A percentile compares a stretch with the other conserved stretches of the same genome.
phyloP scores from a whole-genome alignment of 352 stramenopile species.

The Blastocystis sp. region DNA sequence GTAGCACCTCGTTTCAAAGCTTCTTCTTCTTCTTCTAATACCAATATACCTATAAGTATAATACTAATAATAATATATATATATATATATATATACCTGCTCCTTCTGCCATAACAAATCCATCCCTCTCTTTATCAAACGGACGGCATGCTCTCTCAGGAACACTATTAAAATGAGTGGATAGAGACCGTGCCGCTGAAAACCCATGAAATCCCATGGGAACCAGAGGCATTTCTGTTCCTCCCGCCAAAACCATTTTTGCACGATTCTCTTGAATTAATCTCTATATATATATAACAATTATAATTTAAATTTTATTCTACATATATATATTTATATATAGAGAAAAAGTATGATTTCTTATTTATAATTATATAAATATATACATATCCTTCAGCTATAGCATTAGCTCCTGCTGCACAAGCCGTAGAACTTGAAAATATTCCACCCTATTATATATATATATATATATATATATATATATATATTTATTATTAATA shows the following conservation, averaged over 20 bases:
- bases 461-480: neutral
- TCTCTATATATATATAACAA: too few species aligned
- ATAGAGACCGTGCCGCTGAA: slow-evolving; percentile 72
- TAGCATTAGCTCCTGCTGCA: too few species aligned
- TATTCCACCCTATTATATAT: neutral
- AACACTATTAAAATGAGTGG: slow-evolving; percentile 75
- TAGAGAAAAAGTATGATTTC: too few species aligned
- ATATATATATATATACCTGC: slow-evolving; percentile 39
- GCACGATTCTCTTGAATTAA: too few species aligned
- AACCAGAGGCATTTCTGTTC: slow-evolving; percentile 76
- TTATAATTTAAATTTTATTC: too few species aligned
- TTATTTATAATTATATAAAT: too few species aligned
- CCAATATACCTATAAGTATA: slow-evolving; percentile 46
- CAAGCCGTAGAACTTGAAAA: neutral
- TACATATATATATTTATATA: too few species aligned
- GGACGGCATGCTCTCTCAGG: slow-evolving; percentile 65
- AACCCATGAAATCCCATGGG: slow-evolving; percentile 77
- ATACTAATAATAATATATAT: too few species aligned
- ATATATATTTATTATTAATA: too few species aligned
- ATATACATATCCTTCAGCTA: too few species aligned
- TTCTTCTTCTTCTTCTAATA: slow-evolving; percentile 68
- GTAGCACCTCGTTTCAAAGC: slow-evolving; percentile 65
- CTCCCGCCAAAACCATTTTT: slow-evolving; percentile 60
- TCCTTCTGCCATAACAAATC: slow-evolving; percentile 88
- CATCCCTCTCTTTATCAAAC: slow-evolving; percentile 75